These are phyloP conservation scores for Gyrodon lividus DNA, from an alignment of 768 basidiomycete genomes.

Conservation along the genomic window DNA sequence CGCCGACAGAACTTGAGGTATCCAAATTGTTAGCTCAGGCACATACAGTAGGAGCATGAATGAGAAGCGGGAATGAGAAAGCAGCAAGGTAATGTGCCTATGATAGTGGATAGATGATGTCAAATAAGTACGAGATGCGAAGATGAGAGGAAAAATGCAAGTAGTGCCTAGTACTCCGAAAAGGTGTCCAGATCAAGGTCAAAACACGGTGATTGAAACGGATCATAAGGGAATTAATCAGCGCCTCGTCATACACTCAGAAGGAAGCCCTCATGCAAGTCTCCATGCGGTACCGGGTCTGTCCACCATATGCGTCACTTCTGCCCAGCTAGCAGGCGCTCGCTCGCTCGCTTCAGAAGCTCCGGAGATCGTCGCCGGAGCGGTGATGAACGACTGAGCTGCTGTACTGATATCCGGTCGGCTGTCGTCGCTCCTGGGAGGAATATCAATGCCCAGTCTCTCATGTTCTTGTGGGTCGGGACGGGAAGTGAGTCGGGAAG, in stretches of 20 bases:
- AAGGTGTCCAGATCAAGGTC: background rate
- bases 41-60: background rate
- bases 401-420: conserved; percentile 69
- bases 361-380: conserved; percentile 56
- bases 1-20: too few relatives aligned
- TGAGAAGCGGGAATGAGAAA: background rate
- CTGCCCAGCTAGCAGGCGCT: conserved; percentile 50
- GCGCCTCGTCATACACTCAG: conserved; percentile 13
- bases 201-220: conserved; percentile 6
- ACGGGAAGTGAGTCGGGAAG: conserved; percentile 22
- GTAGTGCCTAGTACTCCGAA: conserved; percentile 6
- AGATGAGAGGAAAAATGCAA: conserved; percentile 10
- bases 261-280: conserved; percentile 34
- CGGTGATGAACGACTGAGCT: conserved; percentile 65
- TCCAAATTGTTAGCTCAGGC: background rate
- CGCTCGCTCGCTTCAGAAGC: conserved; percentile 51
- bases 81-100: background rate
- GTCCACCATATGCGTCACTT: conserved; percentile 43
- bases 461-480: conserved; percentile 17
- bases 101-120: conserved; percentile 20
- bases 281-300: conserved; percentile 38
- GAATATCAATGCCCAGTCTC: conserved; percentile 28
- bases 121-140: conserved; percentile 34
- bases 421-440: conserved; percentile 34
- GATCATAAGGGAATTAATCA: conserved; percentile 8